Evolutionary conservation across 1,139 yeast species (phyloP).

Genomic region (Zygosaccharomyces pseudobailii): DNA sequence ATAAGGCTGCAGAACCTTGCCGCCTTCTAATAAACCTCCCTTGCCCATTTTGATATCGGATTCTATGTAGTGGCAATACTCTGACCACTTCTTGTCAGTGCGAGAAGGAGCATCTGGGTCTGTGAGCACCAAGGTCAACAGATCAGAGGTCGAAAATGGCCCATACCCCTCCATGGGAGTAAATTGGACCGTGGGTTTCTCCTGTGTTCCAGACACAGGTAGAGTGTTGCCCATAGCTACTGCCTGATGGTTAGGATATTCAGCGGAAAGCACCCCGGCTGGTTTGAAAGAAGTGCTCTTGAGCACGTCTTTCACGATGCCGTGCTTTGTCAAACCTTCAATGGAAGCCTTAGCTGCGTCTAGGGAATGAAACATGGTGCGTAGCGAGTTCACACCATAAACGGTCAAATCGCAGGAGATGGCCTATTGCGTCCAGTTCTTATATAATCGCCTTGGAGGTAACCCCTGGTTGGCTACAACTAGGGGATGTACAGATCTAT

Average conservation of each 20-base stretch:
- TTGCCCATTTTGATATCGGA: conserved; percentile 47
- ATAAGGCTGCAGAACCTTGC: conserved; percentile 42
- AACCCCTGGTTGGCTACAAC: neutral
- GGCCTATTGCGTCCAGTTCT: neutral
- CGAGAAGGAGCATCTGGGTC: conserved; percentile 94
- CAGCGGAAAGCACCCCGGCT: conserved; percentile 38
- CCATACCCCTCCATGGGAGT: conserved; percentile 41
- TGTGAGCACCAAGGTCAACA: conserved; percentile 69
- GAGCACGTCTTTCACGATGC: conserved; percentile 31
- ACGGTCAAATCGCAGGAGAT: too few relatives aligned
- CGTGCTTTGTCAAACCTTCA: conserved; percentile 29
- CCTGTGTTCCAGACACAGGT: conserved; percentile 59
- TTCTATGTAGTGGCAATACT: conserved; percentile 72
- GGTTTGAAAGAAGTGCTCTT: conserved; percentile 23
- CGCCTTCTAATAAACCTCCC: conserved; percentile 16
- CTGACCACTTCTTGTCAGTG: conserved; percentile 82
- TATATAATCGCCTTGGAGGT: neutral
- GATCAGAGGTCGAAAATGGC: conserved; percentile 36
- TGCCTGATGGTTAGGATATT: conserved; percentile 49
- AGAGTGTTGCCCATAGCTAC: conserved; percentile 81
- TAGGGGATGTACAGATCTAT: neutral
- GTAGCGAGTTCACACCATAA: too few relatives aligned
- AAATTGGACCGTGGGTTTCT: conserved; percentile 59
- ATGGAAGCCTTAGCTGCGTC: conserved; percentile 19
- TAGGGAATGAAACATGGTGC: conserved; percentile 19